Evolutionary conservation across 805 yeast genomes (phyloP).

Genomic region (Saturnispora saitoi): DNA sequence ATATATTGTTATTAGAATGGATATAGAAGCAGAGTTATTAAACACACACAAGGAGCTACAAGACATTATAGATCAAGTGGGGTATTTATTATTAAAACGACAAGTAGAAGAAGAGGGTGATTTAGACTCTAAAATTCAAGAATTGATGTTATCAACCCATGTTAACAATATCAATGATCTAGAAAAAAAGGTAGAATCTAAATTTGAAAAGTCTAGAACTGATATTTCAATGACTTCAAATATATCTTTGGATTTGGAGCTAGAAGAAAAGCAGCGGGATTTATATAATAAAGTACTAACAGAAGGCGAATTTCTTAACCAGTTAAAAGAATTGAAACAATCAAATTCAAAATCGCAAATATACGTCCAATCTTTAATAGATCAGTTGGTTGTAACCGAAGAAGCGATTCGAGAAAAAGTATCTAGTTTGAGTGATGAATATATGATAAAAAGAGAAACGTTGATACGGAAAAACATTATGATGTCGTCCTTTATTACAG

Average conservation of each 20-base stretch:
- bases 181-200: background rate
- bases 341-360: background rate
- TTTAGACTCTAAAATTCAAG: background rate
- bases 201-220: background rate
- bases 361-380: background rate
- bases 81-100: background rate
- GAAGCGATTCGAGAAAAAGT: background rate
- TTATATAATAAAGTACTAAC: background rate
- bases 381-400: background rate
- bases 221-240: background rate
- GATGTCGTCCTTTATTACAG: conserved; percentile 21
- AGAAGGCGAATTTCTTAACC: background rate
- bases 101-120: background rate
- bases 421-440: background rate
- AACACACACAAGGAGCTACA: background rate
- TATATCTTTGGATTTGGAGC: background rate
- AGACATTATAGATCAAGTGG: background rate
- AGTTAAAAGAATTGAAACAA: background rate
- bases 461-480: background rate
- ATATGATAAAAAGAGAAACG: background rate
- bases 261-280: background rate
- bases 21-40: background rate
- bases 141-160: background rate
- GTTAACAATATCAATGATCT: background rate
- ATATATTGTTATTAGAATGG: background rate